Base-by-base conservation (phyloP, 257 asterid species). In the Rhazya stricta region DNA sequence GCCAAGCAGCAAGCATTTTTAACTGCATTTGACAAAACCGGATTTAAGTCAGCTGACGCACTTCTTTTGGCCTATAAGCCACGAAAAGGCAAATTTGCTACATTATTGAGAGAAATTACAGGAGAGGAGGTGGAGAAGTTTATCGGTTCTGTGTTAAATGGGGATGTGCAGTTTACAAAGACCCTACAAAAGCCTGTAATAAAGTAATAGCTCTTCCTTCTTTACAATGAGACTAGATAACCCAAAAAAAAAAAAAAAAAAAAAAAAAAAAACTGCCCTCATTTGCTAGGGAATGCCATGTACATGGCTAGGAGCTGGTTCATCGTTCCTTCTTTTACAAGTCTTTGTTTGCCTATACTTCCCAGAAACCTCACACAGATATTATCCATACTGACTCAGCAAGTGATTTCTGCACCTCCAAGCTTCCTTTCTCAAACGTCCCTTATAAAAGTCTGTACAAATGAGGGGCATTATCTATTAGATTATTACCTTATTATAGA, bases 41-140 rank as follows among this genome's bases (percentile, higher is more conserved):
- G 91, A 23, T 87, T 87, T 77, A 94, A 85, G 78, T 87, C 93
- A 58, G 78, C 87, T 5, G 89, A 88, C 48, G 81, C 65, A 61
- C 75, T 94, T 76, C 80, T 94, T 81, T 56, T 94, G 75, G 97
- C 99, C 45, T 90, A 89, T 87, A 94, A 94, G 75, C 96, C 93
- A 0, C 87, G 91, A 79, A 89, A 89, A 78, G 96, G 91, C 51
- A 92, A 91, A 48, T 94, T 85, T 43, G 95, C 92, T 0, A 74
- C 77, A 6, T 84, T 77, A 69, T 83, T 72, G 11, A 94, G 84
- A 39, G 90, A 83, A 69, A 57, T 88, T 70, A 82, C 93, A 0
- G 80, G 76, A 78, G 97, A 92, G 81, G 82, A 89, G 32, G 87
- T 78, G 0, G 97, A 92, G 89, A 77, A 76, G 37, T 94, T 94